Evolutionary conservation across 192 early-diverging fungal genomes (phyloP).

Genomic region (Linnemannia hyalina): DNA sequence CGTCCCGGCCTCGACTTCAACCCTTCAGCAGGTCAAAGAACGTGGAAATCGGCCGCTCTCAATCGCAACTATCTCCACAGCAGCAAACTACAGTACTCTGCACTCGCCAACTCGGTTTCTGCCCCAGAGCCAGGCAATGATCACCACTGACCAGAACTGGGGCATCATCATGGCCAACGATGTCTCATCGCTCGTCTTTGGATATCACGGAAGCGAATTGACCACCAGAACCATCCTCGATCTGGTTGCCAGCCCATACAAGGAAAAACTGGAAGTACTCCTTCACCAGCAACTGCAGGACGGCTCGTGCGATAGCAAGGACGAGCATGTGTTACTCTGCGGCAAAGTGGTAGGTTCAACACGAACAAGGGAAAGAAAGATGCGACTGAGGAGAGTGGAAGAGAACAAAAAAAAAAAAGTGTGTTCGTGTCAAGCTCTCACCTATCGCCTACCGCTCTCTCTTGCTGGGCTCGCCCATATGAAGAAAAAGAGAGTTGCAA

Average conservation of each 20-base stretch:
- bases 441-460: not conserved
- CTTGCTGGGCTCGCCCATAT: not conserved
- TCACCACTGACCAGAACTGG: constrained; percentile 65
- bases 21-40: constrained; percentile 23
- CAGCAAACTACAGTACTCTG: constrained; percentile 40
- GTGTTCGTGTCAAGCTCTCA: not conserved
- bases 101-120: constrained; percentile 69
- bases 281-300: constrained; percentile 52
- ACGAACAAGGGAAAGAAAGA: not conserved
- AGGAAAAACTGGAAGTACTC: constrained; percentile 53
- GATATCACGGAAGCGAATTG: constrained; percentile 58
- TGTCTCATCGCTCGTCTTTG: constrained; percentile 66
- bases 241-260: constrained; percentile 60
- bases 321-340: constrained; percentile 61
- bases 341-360: constrained; percentile 63
- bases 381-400: not conserved
- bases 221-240: constrained; percentile 57
- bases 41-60: constrained; percentile 42
- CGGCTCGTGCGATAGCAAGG: constrained; percentile 29
- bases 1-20: constrained; percentile 23
- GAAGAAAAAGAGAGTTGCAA: not conserved
- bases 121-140: constrained; percentile 72
- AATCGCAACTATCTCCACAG: constrained; percentile 45
- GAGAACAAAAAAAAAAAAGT: constrained; percentile 5
- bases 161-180: constrained; percentile 71